Base-by-base conservation (phyloP, 352 stramenopile genomes). In the Phytophthora pistaciae region DNA sequence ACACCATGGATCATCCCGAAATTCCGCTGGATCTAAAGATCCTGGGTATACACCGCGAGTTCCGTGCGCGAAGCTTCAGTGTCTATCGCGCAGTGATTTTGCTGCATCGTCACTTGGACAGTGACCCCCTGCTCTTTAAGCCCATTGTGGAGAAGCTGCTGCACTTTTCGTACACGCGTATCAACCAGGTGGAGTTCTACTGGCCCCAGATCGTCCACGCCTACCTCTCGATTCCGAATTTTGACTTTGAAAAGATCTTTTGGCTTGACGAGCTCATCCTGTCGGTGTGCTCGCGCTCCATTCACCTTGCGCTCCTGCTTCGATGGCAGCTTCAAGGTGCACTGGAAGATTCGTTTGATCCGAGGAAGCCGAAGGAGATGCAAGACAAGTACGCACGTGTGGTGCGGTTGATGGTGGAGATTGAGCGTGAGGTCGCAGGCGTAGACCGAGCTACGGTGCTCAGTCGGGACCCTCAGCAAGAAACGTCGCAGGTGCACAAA, bases 151-250 rank as follows among this genome's bases (percentile, higher is more conserved):
- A 96, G 60, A 91, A 90, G 27, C 56, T 96, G 57, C 72, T 94
- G 5, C 83, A 96, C 36, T 95, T 96, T 66, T 95, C 89, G 46
- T 95, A 95, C 77, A 93, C 88, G 27, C 82, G 90, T 23, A 95
- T 97, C 70, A 96, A 96, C 65, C 87, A 97, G 74, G 87, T 98
- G 50, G 92, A 98, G 68, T 97, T 98, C 64, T 97, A 97, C 68
- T 96, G 90, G 86, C 91, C 90, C 18, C 92, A 98, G 77, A 93
- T 98, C 36, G 84, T 97, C 46, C 92, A 98, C 60, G 88, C 88
- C 59, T 95, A 96, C 54, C 56, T 97, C 54, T 95, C 86, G 20
- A 87, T 97, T 57, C 90, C 88, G 13, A 96, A 93, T 79, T 96
- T 96, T 76, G 87, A 96, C 46, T 95, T 96, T 68, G 88, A 96